Conservation (phyloP, 2,329 filamentous ascomycete species). For the Apiospora saccharicola region DNA sequence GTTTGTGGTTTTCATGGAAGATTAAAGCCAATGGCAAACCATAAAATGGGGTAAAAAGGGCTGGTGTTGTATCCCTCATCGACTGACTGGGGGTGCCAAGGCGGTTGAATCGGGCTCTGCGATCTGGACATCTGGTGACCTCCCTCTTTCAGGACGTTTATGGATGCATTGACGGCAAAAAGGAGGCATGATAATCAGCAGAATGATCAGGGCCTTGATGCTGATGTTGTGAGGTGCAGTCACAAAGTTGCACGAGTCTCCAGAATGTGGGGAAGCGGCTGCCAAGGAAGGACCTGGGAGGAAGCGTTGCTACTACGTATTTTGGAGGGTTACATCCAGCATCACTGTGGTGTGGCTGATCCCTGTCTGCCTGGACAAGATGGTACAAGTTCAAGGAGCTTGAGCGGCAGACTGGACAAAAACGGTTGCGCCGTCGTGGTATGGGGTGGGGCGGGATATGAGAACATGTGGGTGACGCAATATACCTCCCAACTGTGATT, state of each 20-base stretch:
- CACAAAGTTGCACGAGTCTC: background rate
- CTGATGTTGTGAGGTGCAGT: background rate
- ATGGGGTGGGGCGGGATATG: constrained; percentile 1
- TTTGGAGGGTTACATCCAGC: constrained; percentile 6
- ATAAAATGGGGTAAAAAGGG: background rate
- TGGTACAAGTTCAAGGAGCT: background rate
- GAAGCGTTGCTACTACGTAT: background rate
- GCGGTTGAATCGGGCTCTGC: constrained; percentile 15
- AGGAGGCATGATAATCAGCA: background rate
- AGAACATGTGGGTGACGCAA: constrained; percentile 5
- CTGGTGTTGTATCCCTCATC: background rate
- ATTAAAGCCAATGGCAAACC: background rate
- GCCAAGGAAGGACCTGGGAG: constrained; percentile 1
- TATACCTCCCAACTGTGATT: background rate
- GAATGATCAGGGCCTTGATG: background rate
- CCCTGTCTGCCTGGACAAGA: background rate
- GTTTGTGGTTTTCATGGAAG: background rate
- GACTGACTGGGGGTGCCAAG: background rate
- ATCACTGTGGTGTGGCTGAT: background rate
- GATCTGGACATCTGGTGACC: constrained; percentile 7
- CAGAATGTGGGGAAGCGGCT: constrained; percentile 15
- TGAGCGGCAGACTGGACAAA: background rate
- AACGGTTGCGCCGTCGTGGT: background rate
- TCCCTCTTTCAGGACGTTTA: background rate
- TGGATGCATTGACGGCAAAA: background rate